Base-by-base conservation (phyloP, 257 asterid species). In the Solanum tarijense region DNA sequence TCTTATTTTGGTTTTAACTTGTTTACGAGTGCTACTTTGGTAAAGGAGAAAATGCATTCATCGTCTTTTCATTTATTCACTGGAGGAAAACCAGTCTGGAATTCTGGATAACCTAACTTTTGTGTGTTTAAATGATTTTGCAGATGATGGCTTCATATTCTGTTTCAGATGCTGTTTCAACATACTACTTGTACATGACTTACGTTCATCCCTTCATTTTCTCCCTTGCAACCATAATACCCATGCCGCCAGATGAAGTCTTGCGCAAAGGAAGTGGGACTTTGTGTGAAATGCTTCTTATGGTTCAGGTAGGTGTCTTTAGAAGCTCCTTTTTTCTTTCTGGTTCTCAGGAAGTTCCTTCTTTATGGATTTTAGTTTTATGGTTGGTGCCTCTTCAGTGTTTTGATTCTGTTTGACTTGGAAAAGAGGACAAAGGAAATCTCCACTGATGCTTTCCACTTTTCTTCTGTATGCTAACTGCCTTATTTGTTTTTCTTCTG, bases 91-190 rank as follows among this genome's bases (percentile, higher is more conserved):
- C 12, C 41, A 82, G 69, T 29, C 85, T 82, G 25, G 85, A 48
- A 82, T 38, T 46, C 85, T 82, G 36, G 85, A 48, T 48, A 21
- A 46, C 62, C 88, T 60, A 46, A 88, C 84, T 48, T 25, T 36
- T 89, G 39, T 46, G 58, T 76, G 25, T 46, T 83, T 55, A n/a
- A 48, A 65, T 94, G 89, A 68, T 88, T 87, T 91, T 90, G 85
- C 96, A 97, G 99, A 97, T 95, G 99, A 96, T 97, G 83, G 99
- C 99, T 88, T 97, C 99, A n/a, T 97, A 97, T 92, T 97, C 99
- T 55, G 99, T 97, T 89, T 97, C 99, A 88, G 99, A 97, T 92
- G 99, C 99, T 93, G 99, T 97, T 89, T 89, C 99, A 87, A 97
- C 99, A 81, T 97, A 97, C 91, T 97, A 95, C 92, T 95, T 97